Percentiles rank a stretch among this genome's conserved stretches.
These are phyloP conservation scores for Ramichloridium luteum DNA, from an alignment of 2,329 filamentous ascomycete species.

Conservation along the genomic window DNA sequence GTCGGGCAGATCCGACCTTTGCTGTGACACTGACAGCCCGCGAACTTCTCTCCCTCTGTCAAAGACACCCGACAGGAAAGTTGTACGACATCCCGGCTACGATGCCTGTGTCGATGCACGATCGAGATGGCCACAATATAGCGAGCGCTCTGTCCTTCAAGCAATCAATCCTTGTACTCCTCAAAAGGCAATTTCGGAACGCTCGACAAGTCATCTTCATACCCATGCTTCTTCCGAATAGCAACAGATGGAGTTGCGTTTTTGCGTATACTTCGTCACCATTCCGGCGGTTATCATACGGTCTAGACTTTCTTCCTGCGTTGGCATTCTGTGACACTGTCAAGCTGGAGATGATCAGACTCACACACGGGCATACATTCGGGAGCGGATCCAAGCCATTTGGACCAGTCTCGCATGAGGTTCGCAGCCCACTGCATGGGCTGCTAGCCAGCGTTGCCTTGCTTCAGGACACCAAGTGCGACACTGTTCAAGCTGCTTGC, in stretches of 20 bases:
- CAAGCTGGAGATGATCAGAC: slow-evolving; percentile 26
- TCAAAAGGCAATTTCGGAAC: slow-evolving; percentile 29
- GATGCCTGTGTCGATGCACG: slow-evolving; percentile 11
- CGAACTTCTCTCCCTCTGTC: slow-evolving; percentile 13
- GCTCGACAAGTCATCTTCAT: slow-evolving; percentile 38
- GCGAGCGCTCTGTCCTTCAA: slow-evolving; percentile 10
- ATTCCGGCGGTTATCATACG: slow-evolving; percentile 26
- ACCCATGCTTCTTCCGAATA: slow-evolving; percentile 38
- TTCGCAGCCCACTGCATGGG: slow-evolving; percentile 17
- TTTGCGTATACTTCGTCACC: slow-evolving; percentile 34
- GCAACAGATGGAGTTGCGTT: slow-evolving; percentile 16
- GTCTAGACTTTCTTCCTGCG: slow-evolving; percentile 26
- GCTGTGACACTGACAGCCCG: slow-evolving; percentile 11
- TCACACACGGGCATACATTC: slow-evolving; percentile 27
- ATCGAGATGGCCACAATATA: slow-evolving; percentile 11
- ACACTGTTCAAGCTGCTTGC: slow-evolving; percentile 14
- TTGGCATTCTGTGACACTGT: slow-evolving; percentile 29
- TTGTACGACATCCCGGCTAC: slow-evolving; percentile 13
- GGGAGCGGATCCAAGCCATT: slow-evolving; percentile 36
- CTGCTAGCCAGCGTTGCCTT: slow-evolving; percentile 28
- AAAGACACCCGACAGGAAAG: slow-evolving; percentile 12
- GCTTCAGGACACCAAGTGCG: slow-evolving; percentile 32
- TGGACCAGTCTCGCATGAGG: slow-evolving; percentile 30
- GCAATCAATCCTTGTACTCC: slow-evolving; percentile 13
- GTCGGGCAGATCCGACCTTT: slow-evolving; percentile 13